Evolutionary conservation across 805 yeast genomes (phyloP), one percentile per base, ranked within the genome.

Genomic region (Myxozyma neglecta): DNA sequence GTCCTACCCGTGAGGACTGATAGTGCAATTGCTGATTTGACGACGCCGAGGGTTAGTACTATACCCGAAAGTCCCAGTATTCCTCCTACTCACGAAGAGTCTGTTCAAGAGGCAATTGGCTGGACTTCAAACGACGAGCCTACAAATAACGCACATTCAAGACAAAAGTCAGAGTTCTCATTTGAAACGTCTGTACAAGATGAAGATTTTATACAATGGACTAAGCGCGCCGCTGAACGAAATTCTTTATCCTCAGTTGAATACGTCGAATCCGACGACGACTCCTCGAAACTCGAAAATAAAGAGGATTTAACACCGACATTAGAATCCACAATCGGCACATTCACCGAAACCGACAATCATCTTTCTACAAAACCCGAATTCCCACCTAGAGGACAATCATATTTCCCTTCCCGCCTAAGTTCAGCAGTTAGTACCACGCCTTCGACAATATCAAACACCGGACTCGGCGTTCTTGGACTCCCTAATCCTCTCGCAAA

Each of bases 331-430:
- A 39, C 47, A 14, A 18, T 35, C 32, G 46, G 37, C 1, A 37
- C 42, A 11, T 29, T 7, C 47, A 5, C 39, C 11, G 35, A 16
- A 20, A n/a, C 8, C 14, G 35, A 32, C 4, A n/a, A 51, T 6
- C 50, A 36, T 7, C 20, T 57, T 9, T 35, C 53, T 16, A 43
- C 48, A 14, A 16, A 43, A 6, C 49, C 34, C 10, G 42, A 42
- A 34, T 61, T 61, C 36, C 65, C 65, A n/a, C 56, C 47, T 36
- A 59, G 65, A n/a, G 50, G 45, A 10, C 62, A 61, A 56, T 61
- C 65, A 3, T 61, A 43, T 34, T 54, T 54, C 55, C 65, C 65
- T 4, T 44, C 53, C 14, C 42, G 50, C 9, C 10, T 29, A 11
- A 40, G 42, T 10, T 24, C 35, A 16, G 53, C 37, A 10, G 14